phyloP scores from a whole-genome alignment of 2,329 filamentous ascomycete species.

The Drechslerella dactyloides region DNA sequence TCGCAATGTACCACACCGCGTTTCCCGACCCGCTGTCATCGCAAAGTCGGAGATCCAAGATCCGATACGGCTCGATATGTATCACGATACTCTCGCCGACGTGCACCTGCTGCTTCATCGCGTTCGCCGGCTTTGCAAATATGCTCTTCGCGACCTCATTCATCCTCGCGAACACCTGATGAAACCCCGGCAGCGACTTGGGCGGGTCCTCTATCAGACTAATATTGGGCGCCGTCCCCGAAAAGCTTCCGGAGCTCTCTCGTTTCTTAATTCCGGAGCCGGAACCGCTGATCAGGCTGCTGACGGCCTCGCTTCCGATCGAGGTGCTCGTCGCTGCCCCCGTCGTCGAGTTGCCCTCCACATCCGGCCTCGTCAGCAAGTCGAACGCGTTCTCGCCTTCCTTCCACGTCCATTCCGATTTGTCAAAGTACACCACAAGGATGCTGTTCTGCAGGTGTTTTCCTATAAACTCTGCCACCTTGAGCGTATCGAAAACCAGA shows the following conservation, averaged over 20 bases:
- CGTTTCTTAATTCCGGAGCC: slow-evolving; percentile 44
- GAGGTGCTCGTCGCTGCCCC: neutral
- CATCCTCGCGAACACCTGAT: slow-evolving; percentile 52
- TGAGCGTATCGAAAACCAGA: slow-evolving; percentile 53
- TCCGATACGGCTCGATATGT: slow-evolving; percentile 51
- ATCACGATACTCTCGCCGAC: slow-evolving; percentile 53
- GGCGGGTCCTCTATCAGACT: slow-evolving; percentile 15
- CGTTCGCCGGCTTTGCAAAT: slow-evolving; percentile 55
- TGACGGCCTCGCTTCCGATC: slow-evolving; percentile 25
- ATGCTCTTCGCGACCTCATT: slow-evolving; percentile 54
- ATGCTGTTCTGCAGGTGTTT: slow-evolving; percentile 54
- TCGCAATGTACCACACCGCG: slow-evolving; percentile 46
- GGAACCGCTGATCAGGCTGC: slow-evolving; percentile 39
- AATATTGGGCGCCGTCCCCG: slow-evolving; percentile 13
- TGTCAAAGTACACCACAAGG: slow-evolving; percentile 52
- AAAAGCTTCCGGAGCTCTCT: slow-evolving; percentile 42
- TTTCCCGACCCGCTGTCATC: slow-evolving; percentile 51
- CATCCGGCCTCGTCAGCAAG: slow-evolving; percentile 50
- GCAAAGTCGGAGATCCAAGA: slow-evolving; percentile 50
- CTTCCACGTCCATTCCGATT: slow-evolving; percentile 45
- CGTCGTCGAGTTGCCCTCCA: slow-evolving; percentile 5
- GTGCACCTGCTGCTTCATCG: slow-evolving; percentile 55
- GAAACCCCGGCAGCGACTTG: slow-evolving; percentile 52
- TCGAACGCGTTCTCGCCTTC: slow-evolving; percentile 54
- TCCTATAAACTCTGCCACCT: slow-evolving; percentile 55